These are phyloP conservation scores for Corylus heterophylla DNA, from an alignment of 306 rosid genomes.

Conservation along the genomic window DNA sequence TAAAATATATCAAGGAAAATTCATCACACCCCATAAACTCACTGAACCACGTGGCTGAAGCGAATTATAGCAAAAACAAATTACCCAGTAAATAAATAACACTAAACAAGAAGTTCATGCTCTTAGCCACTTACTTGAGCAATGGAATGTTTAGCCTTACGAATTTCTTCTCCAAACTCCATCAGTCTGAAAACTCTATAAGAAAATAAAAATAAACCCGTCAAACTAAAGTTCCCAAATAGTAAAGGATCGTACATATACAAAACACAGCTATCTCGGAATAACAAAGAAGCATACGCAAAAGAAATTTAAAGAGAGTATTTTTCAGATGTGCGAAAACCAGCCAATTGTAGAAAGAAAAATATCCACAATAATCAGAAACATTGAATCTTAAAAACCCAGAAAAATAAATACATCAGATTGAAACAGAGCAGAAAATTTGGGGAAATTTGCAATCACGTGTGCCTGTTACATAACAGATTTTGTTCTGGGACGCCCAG, in stretches of 20 bases:
- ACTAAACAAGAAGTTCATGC: neutral
- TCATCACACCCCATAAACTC: no score
- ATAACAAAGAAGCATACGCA: neutral
- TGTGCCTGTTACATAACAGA: neutral
- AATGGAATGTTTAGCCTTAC: slow-evolving; percentile 24
- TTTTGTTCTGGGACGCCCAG: no score
- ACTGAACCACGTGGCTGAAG: no score
- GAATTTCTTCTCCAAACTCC: slow-evolving; percentile 28
- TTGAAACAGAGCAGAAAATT: neutral
- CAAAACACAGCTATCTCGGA: neutral
- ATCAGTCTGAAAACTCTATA: slow-evolving; percentile 6
- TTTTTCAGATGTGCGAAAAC: neutral
- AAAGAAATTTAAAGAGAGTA: neutral
- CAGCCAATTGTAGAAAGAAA: neutral
- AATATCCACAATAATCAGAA: neutral
- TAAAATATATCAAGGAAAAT: no score
- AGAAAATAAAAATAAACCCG: neutral
- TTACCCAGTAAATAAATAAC: neutral
- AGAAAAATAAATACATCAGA: neutral
- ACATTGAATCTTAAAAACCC: neutral
- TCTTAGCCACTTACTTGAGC: slow-evolving; percentile 24
- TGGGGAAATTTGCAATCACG: neutral
- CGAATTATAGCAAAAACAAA: neutral
- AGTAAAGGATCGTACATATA: neutral
- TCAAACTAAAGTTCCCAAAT: slow-evolving; percentile 3